Evolutionary conservation across 495 filamentous ascomycete genomes (phyloP).

Genomic region (Tetracladium marchalianum): DNA sequence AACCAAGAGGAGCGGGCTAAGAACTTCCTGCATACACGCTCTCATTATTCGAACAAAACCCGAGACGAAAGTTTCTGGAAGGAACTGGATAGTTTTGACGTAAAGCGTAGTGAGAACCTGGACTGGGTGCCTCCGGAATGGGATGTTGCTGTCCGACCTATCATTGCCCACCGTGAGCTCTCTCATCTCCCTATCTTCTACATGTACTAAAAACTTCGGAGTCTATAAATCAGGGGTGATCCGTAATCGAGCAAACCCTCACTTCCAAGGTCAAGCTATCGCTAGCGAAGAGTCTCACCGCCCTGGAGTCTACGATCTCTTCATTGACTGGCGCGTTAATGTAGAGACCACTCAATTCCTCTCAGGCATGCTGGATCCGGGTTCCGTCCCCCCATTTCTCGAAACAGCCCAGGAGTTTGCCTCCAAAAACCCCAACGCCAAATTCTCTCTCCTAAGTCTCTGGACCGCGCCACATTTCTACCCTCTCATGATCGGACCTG

Average conservation of each 20-base stretch:
- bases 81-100: constrained; percentile 22
- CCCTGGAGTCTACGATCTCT: constrained; percentile 19
- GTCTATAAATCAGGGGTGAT: constrained; percentile 27
- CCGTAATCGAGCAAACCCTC: constrained; percentile 2
- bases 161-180: constrained; percentile 27
- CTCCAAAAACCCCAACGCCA: constrained; percentile 11
- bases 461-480: constrained; percentile 44
- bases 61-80: constrained; percentile 27
- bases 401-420: constrained; percentile 11
- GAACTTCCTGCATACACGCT: constrained; percentile 23
- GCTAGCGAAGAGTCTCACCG: constrained; percentile 15
- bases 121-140: constrained; percentile 26
- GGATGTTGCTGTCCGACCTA: constrained; percentile 28
- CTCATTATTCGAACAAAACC: constrained; percentile 23
- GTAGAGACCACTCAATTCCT: constrained; percentile 1
- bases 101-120: constrained; percentile 4
- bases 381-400: constrained; percentile 8
- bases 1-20: constrained; percentile 28
- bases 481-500: constrained; percentile 32
- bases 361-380: constrained; percentile 6
- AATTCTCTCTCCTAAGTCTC: constrained; percentile 34
- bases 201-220: not conserved
- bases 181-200: not conserved
- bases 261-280: constrained; percentile 16
- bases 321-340: constrained; percentile 21